Evolutionary conservation across 257 asterid genomes (phyloP), one percentile per base, ranked within the genome.

Genomic region (Marsdenia floribunda): DNA sequence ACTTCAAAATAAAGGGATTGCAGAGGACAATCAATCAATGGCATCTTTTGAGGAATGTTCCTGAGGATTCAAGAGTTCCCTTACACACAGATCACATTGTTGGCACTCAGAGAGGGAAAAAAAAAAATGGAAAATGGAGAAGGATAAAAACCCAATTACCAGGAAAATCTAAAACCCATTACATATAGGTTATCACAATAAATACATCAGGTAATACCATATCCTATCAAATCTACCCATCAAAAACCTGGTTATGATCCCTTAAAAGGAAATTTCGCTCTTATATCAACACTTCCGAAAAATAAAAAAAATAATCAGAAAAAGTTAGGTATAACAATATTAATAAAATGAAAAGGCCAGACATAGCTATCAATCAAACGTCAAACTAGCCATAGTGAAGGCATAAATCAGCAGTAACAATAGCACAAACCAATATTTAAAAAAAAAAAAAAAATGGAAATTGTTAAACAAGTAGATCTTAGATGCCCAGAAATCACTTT

Each of bases 381-480:
- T 49, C 33, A 77, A 81, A 65, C 19, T 55, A 21, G 22, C 52
- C 72, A 38, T 22, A 21, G 21, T n/a, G 26, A 33, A 37, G 37
- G 26, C 72, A 74, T 15, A 68, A 52, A 66, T 72, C 67, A 71
- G 38, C 35, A 52, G 37, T 9, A 73, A 61, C 52, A 73, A 50
- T 29, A 49, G 50, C 66, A 71, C 49, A 72, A 61, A 42, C 50
- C 6, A 52, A 35, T 57, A 8, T 33, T 52, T 2, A 16, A 16
- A 18, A 19, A 10, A 50, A 50, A 50, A 13, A 2, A 50, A 12
- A 13, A 47, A 6, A 47, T 73, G 63, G 29, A 29, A 78, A 66
- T 24, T 74, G 60, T 53, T 74, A 54, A 68, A 75, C 33, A 38
- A 73, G 66, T 76, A 90, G 88, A 89, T 91, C 96, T 85, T 79